Conservation (phyloP, 1,139 yeast species). For the Spathaspora jeffriesii region DNA sequence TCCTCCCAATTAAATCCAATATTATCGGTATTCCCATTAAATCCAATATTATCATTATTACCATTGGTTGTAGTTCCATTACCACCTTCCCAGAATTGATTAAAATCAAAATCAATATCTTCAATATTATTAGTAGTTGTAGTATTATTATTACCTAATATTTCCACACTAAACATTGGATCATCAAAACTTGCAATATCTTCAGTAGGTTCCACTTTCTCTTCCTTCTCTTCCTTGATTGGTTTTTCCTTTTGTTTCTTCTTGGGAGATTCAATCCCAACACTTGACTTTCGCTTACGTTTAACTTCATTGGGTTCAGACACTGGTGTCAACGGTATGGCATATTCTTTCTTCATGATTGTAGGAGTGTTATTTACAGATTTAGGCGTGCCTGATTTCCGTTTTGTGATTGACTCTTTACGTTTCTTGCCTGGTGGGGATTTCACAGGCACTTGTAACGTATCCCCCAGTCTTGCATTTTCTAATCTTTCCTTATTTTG, state of each 20-base stretch:
- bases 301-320: slow-evolving; percentile 35
- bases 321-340: slow-evolving; percentile 46
- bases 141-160: slow-evolving; percentile 21
- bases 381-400: slow-evolving; percentile 24
- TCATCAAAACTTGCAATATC: slow-evolving; percentile 20
- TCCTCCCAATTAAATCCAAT: slow-evolving; percentile 56
- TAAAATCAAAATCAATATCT: slow-evolving; percentile 57
- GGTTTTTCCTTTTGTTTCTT: slow-evolving; percentile 29
- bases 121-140: slow-evolving; percentile 26
- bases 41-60: slow-evolving; percentile 33
- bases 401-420: slow-evolving; percentile 28
- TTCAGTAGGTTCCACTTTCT: slow-evolving; percentile 20
- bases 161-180: slow-evolving; percentile 36
- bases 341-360: slow-evolving; percentile 34
- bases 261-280: slow-evolving; percentile 34
- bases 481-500: slow-evolving; percentile 68
- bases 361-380: slow-evolving; percentile 23
- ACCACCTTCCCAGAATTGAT: slow-evolving; percentile 48
- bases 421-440: slow-evolving; percentile 17
- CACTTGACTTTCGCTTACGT: slow-evolving; percentile 25
- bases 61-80: slow-evolving; percentile 28
- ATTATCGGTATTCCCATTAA: slow-evolving; percentile 42
- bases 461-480: slow-evolving; percentile 34
- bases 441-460: slow-evolving; percentile 22
- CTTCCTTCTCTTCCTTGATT: slow-evolving; percentile 23